These are phyloP conservation scores for Ophiostoma himal-ulmi DNA, from an alignment of 2,329 filamentous ascomycete genomes.

Conservation along the genomic window DNA sequence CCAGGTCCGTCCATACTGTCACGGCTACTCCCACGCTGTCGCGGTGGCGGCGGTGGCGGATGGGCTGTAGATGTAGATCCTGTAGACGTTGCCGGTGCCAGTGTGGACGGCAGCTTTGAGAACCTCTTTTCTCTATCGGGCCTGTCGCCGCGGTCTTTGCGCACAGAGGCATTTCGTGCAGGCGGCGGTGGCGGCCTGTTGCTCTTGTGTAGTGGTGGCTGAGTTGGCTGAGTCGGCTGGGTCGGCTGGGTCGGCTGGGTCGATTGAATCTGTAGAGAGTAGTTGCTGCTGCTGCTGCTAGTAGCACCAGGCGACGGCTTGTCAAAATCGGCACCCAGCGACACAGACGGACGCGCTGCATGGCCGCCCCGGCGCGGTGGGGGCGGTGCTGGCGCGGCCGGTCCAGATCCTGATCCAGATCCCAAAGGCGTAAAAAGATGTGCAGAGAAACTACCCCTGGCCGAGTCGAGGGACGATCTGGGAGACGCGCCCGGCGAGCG, in stretches of 20 bases:
- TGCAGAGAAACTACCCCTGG: slow-evolving; percentile 28
- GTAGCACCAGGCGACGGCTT: slow-evolving; percentile 10
- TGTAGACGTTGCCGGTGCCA: background rate
- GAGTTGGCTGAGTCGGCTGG: background rate
- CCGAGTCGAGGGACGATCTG: slow-evolving; percentile 48
- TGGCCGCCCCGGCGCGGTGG: slow-evolving; percentile 48
- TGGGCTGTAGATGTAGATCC: slow-evolving; percentile 26
- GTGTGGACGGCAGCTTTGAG: slow-evolving; percentile 21
- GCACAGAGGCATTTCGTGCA: slow-evolving; percentile 31
- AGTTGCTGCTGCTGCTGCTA: slow-evolving; percentile 25
- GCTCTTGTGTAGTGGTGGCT: slow-evolving; percentile 1
- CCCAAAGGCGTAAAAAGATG: background rate
- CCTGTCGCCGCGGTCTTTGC: slow-evolving; percentile 36
- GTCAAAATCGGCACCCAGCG: background rate
- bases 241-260: background rate
- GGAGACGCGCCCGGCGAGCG: slow-evolving; percentile 31
- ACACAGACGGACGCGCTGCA: slow-evolving; percentile 31
- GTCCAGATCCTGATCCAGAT: too few species aligned
- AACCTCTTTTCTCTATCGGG: slow-evolving; percentile 32
- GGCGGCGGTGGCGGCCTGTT: slow-evolving; percentile 35
- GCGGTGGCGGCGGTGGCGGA: slow-evolving; percentile 46
- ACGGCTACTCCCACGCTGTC: slow-evolving; percentile 44
- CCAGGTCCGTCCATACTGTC: slow-evolving; percentile 37
- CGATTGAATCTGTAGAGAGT: background rate
- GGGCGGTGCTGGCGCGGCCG: slow-evolving; percentile 46